Evolutionary conservation across 306 rosid species (phyloP), one percentile per base, ranked within the genome.

Genomic region (Trifolium pratense): DNA sequence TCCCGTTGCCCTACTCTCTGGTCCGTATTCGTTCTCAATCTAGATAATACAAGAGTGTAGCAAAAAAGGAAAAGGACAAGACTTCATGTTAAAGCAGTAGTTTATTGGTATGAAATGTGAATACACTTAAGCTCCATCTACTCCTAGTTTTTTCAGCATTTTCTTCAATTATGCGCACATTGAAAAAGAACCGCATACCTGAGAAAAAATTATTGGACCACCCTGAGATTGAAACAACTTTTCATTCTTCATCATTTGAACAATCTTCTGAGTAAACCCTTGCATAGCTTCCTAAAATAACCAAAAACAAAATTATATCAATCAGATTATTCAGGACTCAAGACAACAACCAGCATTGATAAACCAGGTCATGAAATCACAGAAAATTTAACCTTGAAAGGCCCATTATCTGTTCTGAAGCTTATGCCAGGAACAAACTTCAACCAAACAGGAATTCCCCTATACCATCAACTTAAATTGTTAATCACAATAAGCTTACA

Each of bases 391-490:
- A 94, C 99, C 97, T 94, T 88, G 86, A 91, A 94, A 40, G 99
- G 97, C 65, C 60, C 86, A 53, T 91, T 94, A 73, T 93, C 95
- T 23, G 98, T 93, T 87, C 97, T 86, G 86, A 93, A 93, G 90
- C 96, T 91, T 77, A 91, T 86, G 32, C 96, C 97, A 45, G 97
- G 97, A 46, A 94, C 96, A 87, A 83, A 91, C 85, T 91, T 94
- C 66, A 94, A 84, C 99, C 99, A 94, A 63, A 94, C 99, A 46
- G 97, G 99, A 80, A 94, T 81, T 75, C 99, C 99, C 74, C 99
- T 94, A 64, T 66, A 53, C 64, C 83, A 73, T 32, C 17, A 62
- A 60, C 23, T 57, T 63, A 18, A 42, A 87, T 73, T 56, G 49
- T 20, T 20, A 70, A 82, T 80, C 75, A 75, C 78, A 75, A 52